Percentiles rank a stretch among this genome's conserved stretches.
Evolutionary conservation across 352 stramenopile species (phyloP).

Genomic region (Globisporangium splendens): DNA sequence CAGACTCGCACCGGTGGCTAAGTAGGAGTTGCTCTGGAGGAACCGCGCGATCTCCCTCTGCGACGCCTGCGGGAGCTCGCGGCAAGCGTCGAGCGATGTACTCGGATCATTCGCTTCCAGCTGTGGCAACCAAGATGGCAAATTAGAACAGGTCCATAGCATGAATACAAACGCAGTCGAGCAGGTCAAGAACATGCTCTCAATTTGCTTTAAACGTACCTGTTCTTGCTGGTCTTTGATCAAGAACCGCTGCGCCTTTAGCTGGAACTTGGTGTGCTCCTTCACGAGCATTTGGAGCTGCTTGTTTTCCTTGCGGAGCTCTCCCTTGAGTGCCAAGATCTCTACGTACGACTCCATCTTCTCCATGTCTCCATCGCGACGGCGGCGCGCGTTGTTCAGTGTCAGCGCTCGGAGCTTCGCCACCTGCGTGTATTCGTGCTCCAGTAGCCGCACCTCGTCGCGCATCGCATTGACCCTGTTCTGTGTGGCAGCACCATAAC

Average conservation of each 20-base stretch:
- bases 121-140: too few relatives aligned
- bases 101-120: too few relatives aligned
- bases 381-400: neutral
- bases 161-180: too few relatives aligned
- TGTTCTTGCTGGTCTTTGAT: neutral
- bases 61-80: neutral
- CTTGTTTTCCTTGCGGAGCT: neutral
- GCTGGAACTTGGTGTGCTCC: slow-evolving; percentile 2
- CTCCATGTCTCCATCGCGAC: neutral
- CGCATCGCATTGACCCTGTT: slow-evolving; percentile 7
- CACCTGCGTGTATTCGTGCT: slow-evolving; percentile 6
- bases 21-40: slow-evolving; percentile 18
- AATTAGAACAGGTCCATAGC: too few relatives aligned
- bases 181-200: neutral
- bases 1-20: slow-evolving; percentile 39
- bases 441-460: slow-evolving; percentile 4
- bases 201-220: neutral
- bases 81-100: neutral
- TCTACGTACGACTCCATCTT: neutral
- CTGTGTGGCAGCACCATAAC: too few relatives aligned
- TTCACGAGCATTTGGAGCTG: neutral
- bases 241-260: neutral
- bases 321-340: slow-evolving; percentile 2
- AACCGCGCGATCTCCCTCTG: slow-evolving; percentile 2
- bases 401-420: neutral